Percentiles rank a stretch among this genome's conserved stretches.
Conservation (phyloP, 1,284 basidiomycete species). For the Boletus sp. region DNA sequence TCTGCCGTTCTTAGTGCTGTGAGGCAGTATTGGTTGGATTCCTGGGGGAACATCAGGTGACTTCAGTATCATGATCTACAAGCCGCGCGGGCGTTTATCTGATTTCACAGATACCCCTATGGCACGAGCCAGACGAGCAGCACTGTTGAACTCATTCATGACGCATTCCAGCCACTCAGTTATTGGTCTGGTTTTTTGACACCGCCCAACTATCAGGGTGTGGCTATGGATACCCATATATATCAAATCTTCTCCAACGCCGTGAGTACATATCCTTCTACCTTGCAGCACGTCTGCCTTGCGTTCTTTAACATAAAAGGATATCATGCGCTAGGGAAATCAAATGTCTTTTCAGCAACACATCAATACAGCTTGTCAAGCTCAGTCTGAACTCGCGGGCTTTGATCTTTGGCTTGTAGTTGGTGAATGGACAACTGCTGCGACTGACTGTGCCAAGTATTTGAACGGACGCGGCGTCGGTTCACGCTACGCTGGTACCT, state of each 20-base stretch:
- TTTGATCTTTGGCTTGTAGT: slow-evolving; percentile 74
- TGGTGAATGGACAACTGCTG: slow-evolving; percentile 82
- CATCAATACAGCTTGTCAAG: slow-evolving; percentile 60
- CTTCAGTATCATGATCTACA: slow-evolving; percentile 7
- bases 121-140: slow-evolving; percentile 56
- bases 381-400: slow-evolving; percentile 42
- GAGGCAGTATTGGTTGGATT: slow-evolving; percentile 72
- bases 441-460: slow-evolving; percentile 83
- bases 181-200: slow-evolving; percentile 74
- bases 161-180: slow-evolving; percentile 78
- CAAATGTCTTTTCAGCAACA: slow-evolving; percentile 55
- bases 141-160: slow-evolving; percentile 71
- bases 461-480: slow-evolving; percentile 68
- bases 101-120: slow-evolving; percentile 49
- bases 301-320: neutral
- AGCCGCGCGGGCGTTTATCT: neutral
- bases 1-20: slow-evolving; percentile 50
- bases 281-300: too few species aligned
- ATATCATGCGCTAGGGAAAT: slow-evolving; percentile 47
- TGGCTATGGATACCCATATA: slow-evolving; percentile 80
- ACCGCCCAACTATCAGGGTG: slow-evolving; percentile 54
- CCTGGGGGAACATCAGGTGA: slow-evolving; percentile 72
- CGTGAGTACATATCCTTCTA: slow-evolving; percentile 35
- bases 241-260: slow-evolving; percentile 76
- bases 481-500: slow-evolving; percentile 79